A percentile compares a stretch with the other conserved stretches of the same genome.
Conservation (phyloP, 2,329 filamentous ascomycete genomes). For the Cercospora zeina region DNA sequence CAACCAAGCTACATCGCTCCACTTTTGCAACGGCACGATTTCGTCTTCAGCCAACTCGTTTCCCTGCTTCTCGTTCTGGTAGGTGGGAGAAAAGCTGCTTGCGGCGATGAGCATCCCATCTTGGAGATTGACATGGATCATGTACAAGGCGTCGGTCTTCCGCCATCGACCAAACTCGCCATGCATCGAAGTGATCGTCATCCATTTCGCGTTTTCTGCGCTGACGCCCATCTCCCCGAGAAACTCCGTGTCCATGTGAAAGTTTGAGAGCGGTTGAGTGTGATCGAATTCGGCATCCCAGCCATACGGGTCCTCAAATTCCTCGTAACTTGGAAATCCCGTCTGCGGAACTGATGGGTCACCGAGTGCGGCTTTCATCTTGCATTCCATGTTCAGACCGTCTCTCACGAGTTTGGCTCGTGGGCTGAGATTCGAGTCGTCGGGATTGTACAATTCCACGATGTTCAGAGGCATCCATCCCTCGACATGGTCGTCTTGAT, state of each 20-base stretch:
- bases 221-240: background rate
- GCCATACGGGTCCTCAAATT: no score
- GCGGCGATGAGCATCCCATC: background rate
- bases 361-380: no score
- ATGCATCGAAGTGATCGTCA: background rate
- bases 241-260: background rate
- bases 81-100: background rate
- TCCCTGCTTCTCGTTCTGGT: background rate
- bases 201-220: background rate
- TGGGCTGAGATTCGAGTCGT: background rate
- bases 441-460: background rate
- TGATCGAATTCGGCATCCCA: no score
- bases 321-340: no score
- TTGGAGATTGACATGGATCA: background rate
- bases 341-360: no score
- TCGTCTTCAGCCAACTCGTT: background rate
- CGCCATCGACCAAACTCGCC: background rate
- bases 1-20: constrained; percentile 1
- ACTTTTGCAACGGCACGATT: background rate
- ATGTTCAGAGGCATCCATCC: background rate
- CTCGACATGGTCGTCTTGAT: background rate
- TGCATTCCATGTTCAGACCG: background rate
- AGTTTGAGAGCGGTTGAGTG: background rate
- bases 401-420: background rate
- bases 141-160: background rate